Evolutionary conservation across 768 basidiomycete genomes (phyloP), one percentile per base, ranked within the genome.

Genomic region (Crassisporium funariophilum): DNA sequence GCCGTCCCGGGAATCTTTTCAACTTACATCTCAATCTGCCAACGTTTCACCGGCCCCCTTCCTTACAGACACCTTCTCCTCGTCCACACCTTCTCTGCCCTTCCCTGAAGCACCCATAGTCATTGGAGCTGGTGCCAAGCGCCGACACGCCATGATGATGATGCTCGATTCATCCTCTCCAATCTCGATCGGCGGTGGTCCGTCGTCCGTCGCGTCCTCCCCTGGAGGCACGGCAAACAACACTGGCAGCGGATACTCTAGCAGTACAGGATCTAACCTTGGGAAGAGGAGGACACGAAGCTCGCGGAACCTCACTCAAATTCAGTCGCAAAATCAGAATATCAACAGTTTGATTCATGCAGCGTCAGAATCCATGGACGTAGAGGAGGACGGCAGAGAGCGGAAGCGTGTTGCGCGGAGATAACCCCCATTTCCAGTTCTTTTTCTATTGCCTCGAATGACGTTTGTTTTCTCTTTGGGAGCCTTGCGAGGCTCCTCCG

Each of bases 121-220:
- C 10, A 66, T 82, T 29, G 65, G 77, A 4, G 73, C 79, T 0
- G 86, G 85, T 23, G 73, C 79, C 1, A 91, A 91, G 65, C 81
- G 89, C 6, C 78, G 88, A 24, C 86, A 91, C 55, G 84, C 86
- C 0, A 76, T 86, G 58, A 87, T 89, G 83, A 82, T 87, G 77
- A 79, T 84, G 75, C 74, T 86, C 3, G 86, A 88, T 54, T 69
- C 83, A 0, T 57, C 72, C 12, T 56, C 76, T 10, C 53, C 74
- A 0, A 69, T 70, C 20, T 57, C 72, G 17, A 65, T 73, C 12
- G 60, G 67, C 10, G 59, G 70, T n/a, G 58, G 63, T 27, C 55
- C 73, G 2, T 64, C 77, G 4, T 65, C 73, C 11, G 60, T 71
- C 13, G 67, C 67, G 25, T 36, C 60, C 36, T 43, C 52, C 55